phyloP scores from a whole-genome alignment of 805 yeast genomes.

The Naumovozyma baii region DNA sequence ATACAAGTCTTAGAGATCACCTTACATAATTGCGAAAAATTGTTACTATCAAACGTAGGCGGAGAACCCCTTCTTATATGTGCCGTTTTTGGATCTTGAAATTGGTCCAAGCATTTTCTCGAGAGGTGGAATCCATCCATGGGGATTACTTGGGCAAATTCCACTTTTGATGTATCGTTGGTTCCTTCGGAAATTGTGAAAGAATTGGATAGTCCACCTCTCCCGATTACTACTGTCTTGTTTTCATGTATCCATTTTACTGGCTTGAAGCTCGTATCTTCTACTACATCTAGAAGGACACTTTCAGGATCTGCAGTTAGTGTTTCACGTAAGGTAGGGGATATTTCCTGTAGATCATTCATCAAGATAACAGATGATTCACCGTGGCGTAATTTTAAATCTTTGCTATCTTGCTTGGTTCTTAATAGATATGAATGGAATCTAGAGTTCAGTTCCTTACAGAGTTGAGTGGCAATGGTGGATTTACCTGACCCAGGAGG shows the following conservation, averaged over 20 bases:
- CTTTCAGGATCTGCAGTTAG: constrained; percentile 8
- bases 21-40: constrained; percentile 21
- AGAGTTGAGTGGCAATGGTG: constrained; percentile 46
- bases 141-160: constrained; percentile 41
- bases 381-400: too few species aligned
- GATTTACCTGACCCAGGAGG: constrained; percentile 84
- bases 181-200: constrained; percentile 7
- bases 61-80: constrained; percentile 72
- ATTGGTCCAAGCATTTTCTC: constrained; percentile 35
- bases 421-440: background rate
- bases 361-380: constrained; percentile 9
- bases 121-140: constrained; percentile 78
- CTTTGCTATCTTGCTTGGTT: too few species aligned
- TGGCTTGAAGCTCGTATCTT: constrained; percentile 16
- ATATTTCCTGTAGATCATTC: constrained; percentile 3
- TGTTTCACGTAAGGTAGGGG: constrained; percentile 6
- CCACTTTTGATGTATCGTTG: constrained; percentile 3
- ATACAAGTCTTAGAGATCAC: constrained; percentile 13
- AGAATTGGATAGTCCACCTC: constrained; percentile 26
- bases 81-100: constrained; percentile 50
- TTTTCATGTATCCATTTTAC: constrained; percentile 12
- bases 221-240: constrained; percentile 14
- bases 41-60: constrained; percentile 63
- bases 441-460: constrained; percentile 30
- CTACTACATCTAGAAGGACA: constrained; percentile 14